Evolutionary conservation across 108 stramenopile genomes (phyloP), one percentile per base, ranked within the genome.

Genomic region (Pseudonitzschia delicatissima): DNA sequence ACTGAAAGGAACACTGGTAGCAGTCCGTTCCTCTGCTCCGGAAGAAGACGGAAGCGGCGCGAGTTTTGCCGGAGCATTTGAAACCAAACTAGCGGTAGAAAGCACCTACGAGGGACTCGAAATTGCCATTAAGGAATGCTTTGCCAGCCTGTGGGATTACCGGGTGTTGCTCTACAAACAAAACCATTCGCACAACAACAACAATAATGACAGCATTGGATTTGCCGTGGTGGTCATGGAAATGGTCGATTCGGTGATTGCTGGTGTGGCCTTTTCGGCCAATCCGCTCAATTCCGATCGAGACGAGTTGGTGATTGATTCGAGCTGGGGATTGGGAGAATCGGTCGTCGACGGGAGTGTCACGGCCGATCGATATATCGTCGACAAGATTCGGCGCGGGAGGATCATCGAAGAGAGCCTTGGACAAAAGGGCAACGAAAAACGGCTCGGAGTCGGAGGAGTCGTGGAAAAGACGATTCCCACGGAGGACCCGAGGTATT

Each of bases 221-320:
- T 53, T 53, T 53, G n/a, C 21, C 29, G 52, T 53, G 13, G 52
- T 53, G 26, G 52, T 28, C 29, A 53, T 53, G 52, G 52, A 53
- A 53, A 25, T 53, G 52, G 15, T 53, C 11, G 52, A 53, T 23
- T 28, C 52, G 28, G 28, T 31, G 11, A 23, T 28, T 8, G 52
- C 52, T 8, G 52, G 52, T n/a, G 52, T 53, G 11, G 52, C 52
- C 26, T 53, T 53, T 53, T 31, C 52, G 26, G 52, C 52, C 29
- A 53, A 53, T 28, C 52, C 52, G 12, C 52, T 53, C 29, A 53
- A 53, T 3, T 23, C 21, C 29, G 52, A 53, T 28, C 52, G 52
- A 13, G 52, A 53, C 29, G 52, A 53, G 15, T 9, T 53, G 29
- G 52, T 53, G 5, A 8, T 53, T 23, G 52, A 53, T 8, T 53